Conservation (phyloP, 1,139 yeast species). For the Candida smagusa region DNA sequence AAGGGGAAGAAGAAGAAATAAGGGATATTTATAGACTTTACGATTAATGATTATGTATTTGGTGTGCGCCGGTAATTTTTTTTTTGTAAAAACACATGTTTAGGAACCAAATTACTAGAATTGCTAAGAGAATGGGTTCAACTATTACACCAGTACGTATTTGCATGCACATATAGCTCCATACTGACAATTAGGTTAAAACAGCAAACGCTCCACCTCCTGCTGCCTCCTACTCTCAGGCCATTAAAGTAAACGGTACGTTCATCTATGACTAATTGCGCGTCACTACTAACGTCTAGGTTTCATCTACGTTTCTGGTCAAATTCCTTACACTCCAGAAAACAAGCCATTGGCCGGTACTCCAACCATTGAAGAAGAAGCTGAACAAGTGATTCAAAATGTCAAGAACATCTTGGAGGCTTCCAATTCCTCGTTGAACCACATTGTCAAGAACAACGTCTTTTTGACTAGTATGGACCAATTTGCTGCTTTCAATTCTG, state of each 20-base stretch:
- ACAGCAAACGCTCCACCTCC: slow-evolving; percentile 89
- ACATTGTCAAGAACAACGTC: slow-evolving; percentile 80
- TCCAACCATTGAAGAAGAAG: slow-evolving; percentile 65
- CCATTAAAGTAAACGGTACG: slow-evolving; percentile 78
- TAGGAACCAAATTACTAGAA: slow-evolving; percentile 17
- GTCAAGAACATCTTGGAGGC: slow-evolving; percentile 74
- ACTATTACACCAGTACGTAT: slow-evolving; percentile 18
- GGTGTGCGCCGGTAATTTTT: too few relatives aligned
- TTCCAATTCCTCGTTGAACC: slow-evolving; percentile 76
- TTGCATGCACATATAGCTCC: not conserved
- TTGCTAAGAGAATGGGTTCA: slow-evolving; percentile 16
- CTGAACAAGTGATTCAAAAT: slow-evolving; percentile 82
- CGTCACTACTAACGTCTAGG: slow-evolving; percentile 39
- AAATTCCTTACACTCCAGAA: slow-evolving; percentile 85
- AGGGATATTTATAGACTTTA: not conserved
- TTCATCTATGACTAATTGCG: slow-evolving; percentile 8
- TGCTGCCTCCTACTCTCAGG: slow-evolving; percentile 93
- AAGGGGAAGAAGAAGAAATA: slow-evolving; percentile 6
- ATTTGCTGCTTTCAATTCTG: slow-evolving; percentile 78
- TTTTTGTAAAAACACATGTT: slow-evolving; percentile 15
- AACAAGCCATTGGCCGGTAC: slow-evolving; percentile 75
- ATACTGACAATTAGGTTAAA: slow-evolving; percentile 46
- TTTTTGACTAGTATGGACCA: slow-evolving; percentile 84
- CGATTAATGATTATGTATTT: too few relatives aligned
- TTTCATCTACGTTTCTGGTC: slow-evolving; percentile 90